Evolutionary conservation across 805 yeast species (phyloP), one percentile per base, ranked within the genome.

Genomic region (Sugiyamaella americana): DNA sequence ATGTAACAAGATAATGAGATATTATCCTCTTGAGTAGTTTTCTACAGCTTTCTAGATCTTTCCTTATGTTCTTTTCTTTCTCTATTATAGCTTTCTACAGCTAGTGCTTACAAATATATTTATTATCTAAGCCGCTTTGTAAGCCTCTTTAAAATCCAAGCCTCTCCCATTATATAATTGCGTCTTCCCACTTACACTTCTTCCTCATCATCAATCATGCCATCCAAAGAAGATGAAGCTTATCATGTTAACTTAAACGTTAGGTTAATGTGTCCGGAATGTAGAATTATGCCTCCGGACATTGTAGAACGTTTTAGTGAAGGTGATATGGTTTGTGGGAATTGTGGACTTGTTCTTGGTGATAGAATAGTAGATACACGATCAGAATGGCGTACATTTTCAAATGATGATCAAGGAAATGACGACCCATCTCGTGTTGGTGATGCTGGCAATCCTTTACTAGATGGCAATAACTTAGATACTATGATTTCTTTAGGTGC

Each of bases 341-440:
- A 88, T 52, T 93, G 98, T 71, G 98, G 98, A 2, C 72, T 93
- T 48, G 98, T 91, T 1, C 75, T 93, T 20, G 86, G 95, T 56
- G 95, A 88, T 62, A 75, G 89, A 53, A 82, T 91, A 43, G 96
- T 91, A 24, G 98, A 91, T 60, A 89, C 95, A 3, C 75, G 98
- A 56, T 87, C 96, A 1, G 98, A 91, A 72, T 91, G 98, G 98
- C 85, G 98, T 72, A 93, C 98, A 2, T 91, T 91, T 65, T 83
- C 94, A 50, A 93, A 93, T 62, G 98, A 91, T 64, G 98, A 91
- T 65, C 98, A 91, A 65, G 93, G 91, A 57, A 95, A 95, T 58
- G 97, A 88, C 65, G 98, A 91, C 64, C 98, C 98, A 3, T 82
- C 93, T 55, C 98, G 98, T 85, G 98, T 91, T 53, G 98, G 98